These are phyloP conservation scores for Torulaspora delbrueckii DNA, from an alignment of 805 yeast genomes.

Conservation along the genomic window DNA sequence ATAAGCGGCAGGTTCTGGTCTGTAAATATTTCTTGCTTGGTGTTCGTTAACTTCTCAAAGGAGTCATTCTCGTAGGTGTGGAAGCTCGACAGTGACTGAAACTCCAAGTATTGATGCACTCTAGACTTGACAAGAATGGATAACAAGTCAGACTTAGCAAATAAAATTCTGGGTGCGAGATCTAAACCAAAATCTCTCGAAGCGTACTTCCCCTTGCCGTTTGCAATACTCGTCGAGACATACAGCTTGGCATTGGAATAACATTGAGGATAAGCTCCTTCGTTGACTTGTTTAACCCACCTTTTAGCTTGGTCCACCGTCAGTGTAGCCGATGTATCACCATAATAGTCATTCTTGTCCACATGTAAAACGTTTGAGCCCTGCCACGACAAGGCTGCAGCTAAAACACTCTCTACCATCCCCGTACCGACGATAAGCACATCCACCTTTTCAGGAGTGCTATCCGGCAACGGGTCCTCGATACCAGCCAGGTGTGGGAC, in stretches of 20 bases:
- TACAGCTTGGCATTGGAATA: conserved; percentile 73
- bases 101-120: conserved; percentile 87
- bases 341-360: conserved; percentile 80
- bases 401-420: conserved; percentile 76
- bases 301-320: conserved; percentile 78
- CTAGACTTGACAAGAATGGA: conserved; percentile 74
- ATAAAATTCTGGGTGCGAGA: conserved; percentile 77
- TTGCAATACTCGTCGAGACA: conserved; percentile 57
- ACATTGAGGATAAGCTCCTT: conserved; percentile 30
- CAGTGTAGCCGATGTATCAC: conserved; percentile 81
- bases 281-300: conserved; percentile 75
- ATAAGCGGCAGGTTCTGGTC: conserved; percentile 70
- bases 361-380: conserved; percentile 94
- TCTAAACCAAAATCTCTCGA: conserved; percentile 84
- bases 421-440: conserved; percentile 93
- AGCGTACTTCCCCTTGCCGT: conserved; percentile 35
- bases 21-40: conserved; percentile 91
- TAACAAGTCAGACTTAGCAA: conserved; percentile 85
- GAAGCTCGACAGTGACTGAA: conserved; percentile 80
- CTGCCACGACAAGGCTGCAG: conserved; percentile 96
- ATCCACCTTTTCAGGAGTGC: conserved; percentile 70
- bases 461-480: conserved; percentile 62
- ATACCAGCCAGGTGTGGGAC: conserved; percentile 73
- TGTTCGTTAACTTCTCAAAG: conserved; percentile 77
- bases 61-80: conserved; percentile 92